A percentile compares a stretch with the other conserved stretches of the same genome.
Conservation (phyloP, 225 moss, liverwort and hornwort species). For the Bryoerythrophyllum caledonicum region DNA sequence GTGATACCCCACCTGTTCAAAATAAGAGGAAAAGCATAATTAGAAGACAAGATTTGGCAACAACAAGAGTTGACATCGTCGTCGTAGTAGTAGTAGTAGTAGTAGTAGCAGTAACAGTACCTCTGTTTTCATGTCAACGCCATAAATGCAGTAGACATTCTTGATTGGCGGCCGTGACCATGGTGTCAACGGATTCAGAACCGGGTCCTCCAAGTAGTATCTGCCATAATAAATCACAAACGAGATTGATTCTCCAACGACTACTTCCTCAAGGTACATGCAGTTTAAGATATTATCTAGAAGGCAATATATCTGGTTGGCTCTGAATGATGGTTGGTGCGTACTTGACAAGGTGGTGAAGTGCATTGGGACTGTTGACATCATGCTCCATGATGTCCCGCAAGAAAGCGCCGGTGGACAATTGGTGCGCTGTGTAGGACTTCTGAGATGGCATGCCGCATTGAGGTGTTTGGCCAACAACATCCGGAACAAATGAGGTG, state of each 20-base stretch:
- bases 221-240: conserved; percentile 37
- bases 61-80: neutral
- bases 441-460: conserved; percentile 71
- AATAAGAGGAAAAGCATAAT: neutral
- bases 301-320: neutral
- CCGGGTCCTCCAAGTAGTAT: conserved; percentile 89
- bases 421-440: conserved; percentile 72
- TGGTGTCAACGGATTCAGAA: conserved; percentile 93
- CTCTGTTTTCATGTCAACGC: conserved; percentile 95
- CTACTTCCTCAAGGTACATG: conserved; percentile 7
- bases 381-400: conserved; percentile 74
- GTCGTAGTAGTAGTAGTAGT: neutral
- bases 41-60: neutral
- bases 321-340: neutral
- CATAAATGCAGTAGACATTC: conserved; percentile 96
- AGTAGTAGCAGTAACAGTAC: conserved; percentile 29
- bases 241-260: neutral
- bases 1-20: conserved; percentile 78
- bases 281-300: neutral
- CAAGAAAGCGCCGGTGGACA: conserved; percentile 76
- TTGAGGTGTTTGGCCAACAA: conserved; percentile 39
- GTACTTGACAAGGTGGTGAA: conserved; percentile 73
- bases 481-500: conserved; percentile 43
- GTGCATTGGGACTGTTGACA: conserved; percentile 44
- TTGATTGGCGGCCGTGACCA: conserved; percentile 98